Conservation (phyloP, 495 filamentous ascomycete genomes). For the Emericellopsis terricola region DNA sequence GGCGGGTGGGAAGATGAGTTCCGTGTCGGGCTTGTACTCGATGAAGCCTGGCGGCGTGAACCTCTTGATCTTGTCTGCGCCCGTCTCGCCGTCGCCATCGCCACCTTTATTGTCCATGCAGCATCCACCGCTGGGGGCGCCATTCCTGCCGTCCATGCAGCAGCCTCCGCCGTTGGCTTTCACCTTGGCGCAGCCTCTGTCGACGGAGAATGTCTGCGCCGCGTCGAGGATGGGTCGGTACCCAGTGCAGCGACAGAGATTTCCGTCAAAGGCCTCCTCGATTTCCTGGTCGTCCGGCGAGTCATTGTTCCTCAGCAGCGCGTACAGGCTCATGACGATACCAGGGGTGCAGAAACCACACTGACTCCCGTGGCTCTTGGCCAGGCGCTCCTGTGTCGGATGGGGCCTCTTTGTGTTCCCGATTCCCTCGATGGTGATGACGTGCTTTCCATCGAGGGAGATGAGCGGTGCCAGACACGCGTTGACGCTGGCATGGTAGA, state of each 20-base stretch:
- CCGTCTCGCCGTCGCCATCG: conserved; percentile 16
- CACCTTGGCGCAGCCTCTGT: conserved; percentile 30
- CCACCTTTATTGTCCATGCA: conserved; percentile 46
- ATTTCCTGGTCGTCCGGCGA: conserved; percentile 54
- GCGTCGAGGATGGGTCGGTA: conserved; percentile 91
- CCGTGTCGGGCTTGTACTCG: conserved; percentile 78
- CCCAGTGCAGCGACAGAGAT: conserved; percentile 88
- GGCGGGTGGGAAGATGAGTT: conserved; percentile 83
- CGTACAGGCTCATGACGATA: conserved; percentile 91
- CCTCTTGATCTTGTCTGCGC: conserved; percentile 42
- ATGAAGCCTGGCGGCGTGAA: conserved; percentile 80
- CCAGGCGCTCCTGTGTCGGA: conserved; percentile 81
- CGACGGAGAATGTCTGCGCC: conserved; percentile 50
- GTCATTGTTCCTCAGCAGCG: conserved; percentile 57
- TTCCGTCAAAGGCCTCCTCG: conserved; percentile 88
- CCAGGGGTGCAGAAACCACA: conserved; percentile 88
- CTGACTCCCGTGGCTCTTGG: conserved; percentile 49
- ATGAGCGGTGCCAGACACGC: conserved; percentile 86
- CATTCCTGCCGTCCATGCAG: conserved; percentile 23
- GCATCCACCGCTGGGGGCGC: conserved; percentile 46
- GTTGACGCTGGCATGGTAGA: conserved; percentile 88
- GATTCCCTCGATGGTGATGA: conserved; percentile 97
- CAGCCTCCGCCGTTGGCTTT: conserved; percentile 36
- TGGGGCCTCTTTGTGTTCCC: conserved; percentile 77
- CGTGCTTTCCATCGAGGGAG: conserved; percentile 92